These are phyloP conservation scores for Paramecium caudatum DNA, from an alignment of 73 alveolate species.

Conservation along the genomic window DNA sequence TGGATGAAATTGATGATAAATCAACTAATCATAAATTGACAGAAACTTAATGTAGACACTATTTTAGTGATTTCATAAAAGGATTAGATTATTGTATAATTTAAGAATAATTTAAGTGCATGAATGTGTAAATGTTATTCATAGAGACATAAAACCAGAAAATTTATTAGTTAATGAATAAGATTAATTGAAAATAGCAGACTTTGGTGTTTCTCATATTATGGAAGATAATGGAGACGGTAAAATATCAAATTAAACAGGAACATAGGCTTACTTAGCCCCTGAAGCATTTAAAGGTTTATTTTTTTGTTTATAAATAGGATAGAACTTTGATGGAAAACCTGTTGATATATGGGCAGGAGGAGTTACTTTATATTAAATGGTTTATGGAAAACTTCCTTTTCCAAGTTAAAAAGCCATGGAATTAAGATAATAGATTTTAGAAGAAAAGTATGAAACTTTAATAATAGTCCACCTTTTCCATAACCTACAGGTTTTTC, in stretches of 20 bases:
- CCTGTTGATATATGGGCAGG: conserved; percentile 90
- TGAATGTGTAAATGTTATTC: conserved; percentile 69
- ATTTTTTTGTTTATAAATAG: background rate
- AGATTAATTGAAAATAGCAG: conserved; percentile 72
- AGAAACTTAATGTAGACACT: conserved; percentile 70
- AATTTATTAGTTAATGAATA: conserved; percentile 63
- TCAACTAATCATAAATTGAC: background rate
- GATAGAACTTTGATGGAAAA: conserved; percentile 77
- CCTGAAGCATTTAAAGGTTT: conserved; percentile 71
- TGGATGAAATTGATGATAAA: conserved; percentile 60
- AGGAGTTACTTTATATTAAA: conserved; percentile 84
- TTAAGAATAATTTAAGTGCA: conserved; percentile 47
- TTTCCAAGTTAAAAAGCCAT: conserved; percentile 73
- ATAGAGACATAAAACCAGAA: conserved; percentile 77
- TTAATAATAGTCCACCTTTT: background rate
- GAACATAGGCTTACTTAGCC: conserved; percentile 72
- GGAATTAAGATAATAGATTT: conserved; percentile 61
- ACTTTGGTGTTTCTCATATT: conserved; percentile 77
- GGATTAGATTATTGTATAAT: conserved; percentile 73
- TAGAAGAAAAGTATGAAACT: conserved; percentile 63
- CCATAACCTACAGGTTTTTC: conserved; percentile 47
- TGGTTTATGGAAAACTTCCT: conserved; percentile 81
- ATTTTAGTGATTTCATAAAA: conserved; percentile 64
- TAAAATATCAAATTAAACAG: conserved; percentile 62
- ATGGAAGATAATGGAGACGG: conserved; percentile 71